These are phyloP conservation scores for Paspalum vaginatum DNA, from an alignment of 176 grass and related monocot species.

Conservation along the genomic window DNA sequence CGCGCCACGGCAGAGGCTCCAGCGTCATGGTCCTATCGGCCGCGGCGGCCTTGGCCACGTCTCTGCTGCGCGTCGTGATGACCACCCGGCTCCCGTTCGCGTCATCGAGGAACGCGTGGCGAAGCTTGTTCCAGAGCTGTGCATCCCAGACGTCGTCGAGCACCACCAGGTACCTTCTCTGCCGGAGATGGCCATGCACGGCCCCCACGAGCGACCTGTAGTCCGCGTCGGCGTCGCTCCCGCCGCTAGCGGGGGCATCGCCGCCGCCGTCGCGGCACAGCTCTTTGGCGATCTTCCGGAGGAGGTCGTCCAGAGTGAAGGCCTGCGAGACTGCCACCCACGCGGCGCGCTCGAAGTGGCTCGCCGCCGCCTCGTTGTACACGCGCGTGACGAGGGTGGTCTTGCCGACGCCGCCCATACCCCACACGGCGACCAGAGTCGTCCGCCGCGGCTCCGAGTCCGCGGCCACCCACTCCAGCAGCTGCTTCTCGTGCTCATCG, in stretches of 20 bases:
- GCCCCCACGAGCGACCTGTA: neutral
- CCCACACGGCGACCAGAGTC: constrained; percentile 8
- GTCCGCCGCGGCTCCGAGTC: neutral
- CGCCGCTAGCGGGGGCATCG: neutral
- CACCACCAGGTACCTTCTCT: constrained; percentile 33
- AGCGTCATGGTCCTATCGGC: neutral
- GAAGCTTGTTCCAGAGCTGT: neutral
- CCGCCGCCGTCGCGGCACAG: neutral
- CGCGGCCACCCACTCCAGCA: constrained; percentile 1
- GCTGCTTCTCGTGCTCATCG: neutral
- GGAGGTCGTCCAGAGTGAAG: constrained; percentile 27
- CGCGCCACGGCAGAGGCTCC: neutral
- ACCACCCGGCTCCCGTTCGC: constrained; percentile 19
- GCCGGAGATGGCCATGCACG: neutral
- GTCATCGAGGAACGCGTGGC: neutral
- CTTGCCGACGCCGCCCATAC: constrained; percentile 49
- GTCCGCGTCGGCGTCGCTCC: neutral
- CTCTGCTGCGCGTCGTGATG: constrained; percentile 39
- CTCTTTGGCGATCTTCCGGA: constrained; percentile 32
- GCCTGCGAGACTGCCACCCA: constrained; percentile 44
- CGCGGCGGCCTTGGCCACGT: constrained; percentile 25
- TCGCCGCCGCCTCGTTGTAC: constrained; percentile 1
- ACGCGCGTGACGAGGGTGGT: constrained; percentile 33
- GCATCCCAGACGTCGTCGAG: constrained; percentile 49
- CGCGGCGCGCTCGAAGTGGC: constrained; percentile 36